Base-by-base conservation (phyloP, 2,329 filamentous ascomycete genomes). In the Emergomyces africanus region DNA sequence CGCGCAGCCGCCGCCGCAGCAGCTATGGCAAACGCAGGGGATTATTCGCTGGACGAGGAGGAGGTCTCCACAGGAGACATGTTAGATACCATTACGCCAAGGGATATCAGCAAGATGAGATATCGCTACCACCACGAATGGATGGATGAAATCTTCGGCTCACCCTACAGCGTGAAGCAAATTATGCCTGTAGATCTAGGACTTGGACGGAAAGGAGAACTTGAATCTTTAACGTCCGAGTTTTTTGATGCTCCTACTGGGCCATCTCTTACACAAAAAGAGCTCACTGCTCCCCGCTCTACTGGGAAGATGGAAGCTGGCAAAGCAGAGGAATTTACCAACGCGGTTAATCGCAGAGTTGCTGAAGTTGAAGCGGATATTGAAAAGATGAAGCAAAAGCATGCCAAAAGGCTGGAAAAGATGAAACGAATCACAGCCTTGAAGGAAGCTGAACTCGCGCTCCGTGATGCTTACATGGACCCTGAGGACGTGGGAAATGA, bases 101-200 rank as follows among this genome's bases (percentile, higher is more conserved):
- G 91, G 49, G 94, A 99, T 63, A 87, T 99, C 62, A 95, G 90
- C 66, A 79, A 89, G 61, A 83, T 85, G 63, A 83, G 94, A 59
- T 99, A 96, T 72, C 87, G 87, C 70, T 90, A 96, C 69, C 95
- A 99, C 67, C 92, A 99, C 68, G 90, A 96, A 71, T 97, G 92
- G 94, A 96, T 99, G 89, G 94, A 97, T 69, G 92, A 99, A 74
- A 86, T 99, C 33, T 82, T 97, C 58, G 89, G 88, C 0, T 97
- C 92, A 1, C 90, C 91, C 0, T 96, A 96, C 69, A 81, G 87
- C 28, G 87, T 92, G 62, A 82, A 82, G 55, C 89, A 95, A 69
- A 95, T 99, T 60, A 83, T 86, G 9, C 90, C 92, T 0, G 84
- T 90, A 2, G 91, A 96, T 69, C 82, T 97, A 39, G 90, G 90